Conservation (phyloP, 768 basidiomycete species). For the Cantharellus cinnabarinus region DNA sequence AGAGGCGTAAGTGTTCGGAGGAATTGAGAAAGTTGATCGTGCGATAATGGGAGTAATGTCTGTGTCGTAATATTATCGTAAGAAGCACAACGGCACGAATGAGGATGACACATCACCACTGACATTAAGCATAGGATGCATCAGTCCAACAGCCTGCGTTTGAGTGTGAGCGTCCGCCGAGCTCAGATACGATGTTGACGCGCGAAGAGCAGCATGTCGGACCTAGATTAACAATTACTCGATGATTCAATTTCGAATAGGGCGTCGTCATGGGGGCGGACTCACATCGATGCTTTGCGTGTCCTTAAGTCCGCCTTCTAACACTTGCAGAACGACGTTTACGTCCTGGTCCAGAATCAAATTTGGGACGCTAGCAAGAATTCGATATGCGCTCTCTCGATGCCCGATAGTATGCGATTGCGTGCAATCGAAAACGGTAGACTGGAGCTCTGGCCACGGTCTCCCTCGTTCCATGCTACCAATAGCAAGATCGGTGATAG, state of each 20-base stretch:
- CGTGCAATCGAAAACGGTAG: constrained; percentile 32
- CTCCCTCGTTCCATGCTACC: constrained; percentile 52
- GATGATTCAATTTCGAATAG: neutral
- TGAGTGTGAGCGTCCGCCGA: constrained; percentile 41
- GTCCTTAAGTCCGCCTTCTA: constrained; percentile 51
- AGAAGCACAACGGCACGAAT: neutral
- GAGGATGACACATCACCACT: neutral
- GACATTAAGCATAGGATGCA: constrained; percentile 45
- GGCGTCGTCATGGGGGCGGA: neutral
- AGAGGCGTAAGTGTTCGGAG: constrained; percentile 51
- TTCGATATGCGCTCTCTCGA: constrained; percentile 45
- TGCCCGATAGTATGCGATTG: constrained; percentile 4
- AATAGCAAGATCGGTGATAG: constrained; percentile 54
- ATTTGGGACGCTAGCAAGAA: constrained; percentile 42
- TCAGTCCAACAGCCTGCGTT: constrained; percentile 35
- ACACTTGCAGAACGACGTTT: constrained; percentile 43
- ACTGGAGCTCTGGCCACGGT: constrained; percentile 67
- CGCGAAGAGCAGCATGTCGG: constrained; percentile 49
- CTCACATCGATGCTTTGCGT: constrained; percentile 37
- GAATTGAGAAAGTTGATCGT: constrained; percentile 38
- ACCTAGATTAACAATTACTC: constrained; percentile 24
- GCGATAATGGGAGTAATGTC: constrained; percentile 40
- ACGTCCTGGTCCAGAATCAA: constrained; percentile 58
- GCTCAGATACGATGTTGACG: constrained; percentile 46
- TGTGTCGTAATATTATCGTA: neutral